These are phyloP conservation scores for Ophiostoma perfectum DNA, from an alignment of 2,329 filamentous ascomycete species.

Conservation along the genomic window DNA sequence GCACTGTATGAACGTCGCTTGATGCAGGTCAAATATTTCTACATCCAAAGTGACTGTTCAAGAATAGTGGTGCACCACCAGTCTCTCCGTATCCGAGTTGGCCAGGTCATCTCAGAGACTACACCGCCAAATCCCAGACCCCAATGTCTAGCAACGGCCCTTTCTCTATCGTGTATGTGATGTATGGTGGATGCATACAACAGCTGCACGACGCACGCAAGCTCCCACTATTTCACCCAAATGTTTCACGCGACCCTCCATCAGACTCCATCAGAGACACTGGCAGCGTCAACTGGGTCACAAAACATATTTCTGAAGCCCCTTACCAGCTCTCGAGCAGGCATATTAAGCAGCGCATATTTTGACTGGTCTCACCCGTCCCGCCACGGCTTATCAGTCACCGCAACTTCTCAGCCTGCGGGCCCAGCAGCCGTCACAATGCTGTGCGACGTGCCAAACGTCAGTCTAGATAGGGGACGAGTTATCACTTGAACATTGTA, in stretches of 20 bases:
- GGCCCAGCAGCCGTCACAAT: not conserved
- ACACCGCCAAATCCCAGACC: too few relatives aligned
- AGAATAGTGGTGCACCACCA: too few relatives aligned
- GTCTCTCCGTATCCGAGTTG: too few relatives aligned
- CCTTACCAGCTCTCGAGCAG: not conserved
- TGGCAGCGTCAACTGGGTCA: not conserved
- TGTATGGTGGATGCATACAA: not conserved
- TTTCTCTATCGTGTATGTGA: not conserved
- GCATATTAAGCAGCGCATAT: not conserved
- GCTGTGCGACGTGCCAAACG: conserved; percentile 9
- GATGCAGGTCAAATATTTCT: too few relatives aligned
- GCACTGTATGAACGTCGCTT: too few relatives aligned
- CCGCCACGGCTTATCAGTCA: conserved; percentile 8
- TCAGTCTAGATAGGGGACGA: not conserved
- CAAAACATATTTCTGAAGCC: not conserved
- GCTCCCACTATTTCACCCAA: not conserved
- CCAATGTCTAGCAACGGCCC: too few relatives aligned
- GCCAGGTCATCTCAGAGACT: too few relatives aligned
- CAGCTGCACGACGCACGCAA: not conserved
- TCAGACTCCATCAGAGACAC: not conserved
- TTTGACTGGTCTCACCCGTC: conserved; percentile 6
- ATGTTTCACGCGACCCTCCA: conserved; percentile 7
- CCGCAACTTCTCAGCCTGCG: not conserved
- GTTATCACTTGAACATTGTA: not conserved
- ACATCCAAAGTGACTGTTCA: too few relatives aligned